These are phyloP conservation scores for Termitomyces sp. DNA, from an alignment of 768 basidiomycete genomes.

Conservation along the genomic window DNA sequence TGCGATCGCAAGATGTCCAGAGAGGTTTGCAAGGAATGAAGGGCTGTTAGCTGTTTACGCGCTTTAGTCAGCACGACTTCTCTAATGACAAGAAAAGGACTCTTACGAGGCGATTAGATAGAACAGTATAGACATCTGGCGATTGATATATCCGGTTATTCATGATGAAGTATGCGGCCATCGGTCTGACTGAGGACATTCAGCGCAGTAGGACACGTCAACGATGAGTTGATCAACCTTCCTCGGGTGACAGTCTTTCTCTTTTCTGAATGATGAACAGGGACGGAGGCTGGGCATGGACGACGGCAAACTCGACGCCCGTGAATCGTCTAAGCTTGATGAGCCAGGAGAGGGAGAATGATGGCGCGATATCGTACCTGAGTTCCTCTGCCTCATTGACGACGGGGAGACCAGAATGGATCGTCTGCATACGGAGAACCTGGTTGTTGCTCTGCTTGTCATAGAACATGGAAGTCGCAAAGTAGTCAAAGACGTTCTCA, in stretches of 20 bases:
- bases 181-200: constrained; percentile 52
- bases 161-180: constrained; percentile 84
- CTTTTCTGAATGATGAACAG: constrained; percentile 90
- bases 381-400: constrained; percentile 83
- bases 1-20: constrained; percentile 68
- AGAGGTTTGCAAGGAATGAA: constrained; percentile 71
- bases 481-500: constrained; percentile 87
- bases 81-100: neutral
- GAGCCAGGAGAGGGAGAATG: constrained; percentile 3
- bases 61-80: neutral
- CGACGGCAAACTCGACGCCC: constrained; percentile 83
- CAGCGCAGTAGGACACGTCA: constrained; percentile 3
- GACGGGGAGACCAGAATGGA: constrained; percentile 74
- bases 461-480: constrained; percentile 87
- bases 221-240: constrained; percentile 47
- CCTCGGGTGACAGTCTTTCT: constrained; percentile 75
- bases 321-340: constrained; percentile 56
- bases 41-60: constrained; percentile 52
- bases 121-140: constrained; percentile 77
- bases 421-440: constrained; percentile 89
- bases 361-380: constrained; percentile 41
- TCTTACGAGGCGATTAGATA: constrained; percentile 79
- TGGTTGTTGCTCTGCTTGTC: constrained; percentile 94
- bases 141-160: constrained; percentile 88
- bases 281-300: constrained; percentile 72